Evolutionary conservation across 73 alveolate species (phyloP), one percentile per base, ranked within the genome.

Genomic region (Urostyla sp.): DNA sequence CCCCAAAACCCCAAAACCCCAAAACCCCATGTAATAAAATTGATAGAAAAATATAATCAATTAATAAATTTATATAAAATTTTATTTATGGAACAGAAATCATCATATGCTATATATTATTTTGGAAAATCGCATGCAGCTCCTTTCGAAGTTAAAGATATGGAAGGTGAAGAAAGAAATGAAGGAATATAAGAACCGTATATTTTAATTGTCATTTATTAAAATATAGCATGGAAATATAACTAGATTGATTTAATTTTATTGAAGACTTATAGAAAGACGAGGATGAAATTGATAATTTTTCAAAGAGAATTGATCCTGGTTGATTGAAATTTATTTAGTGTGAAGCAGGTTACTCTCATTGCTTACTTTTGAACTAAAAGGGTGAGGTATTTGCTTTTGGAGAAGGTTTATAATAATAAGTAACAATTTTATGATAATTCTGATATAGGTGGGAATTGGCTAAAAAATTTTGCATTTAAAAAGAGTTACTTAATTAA

Each of bases 341-440:
- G 23, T 48, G 16, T 3, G 67, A 75, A 59, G 74, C 78, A 2
- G 87, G 87, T 3, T 27, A 27, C 1, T 75, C 87, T 0, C 87
- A 75, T 57, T 36, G 80, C 2, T 27, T 75, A 38, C 53, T 75
- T 28, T 67, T 75, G 18, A 57, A 75, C 30, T 38, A 45, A 53
- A 37, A 20, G 74, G 87, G 87, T 10, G 77, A 75, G 21, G 79
- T 75, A 1, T 75, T 34, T 75, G 16, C 87, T 15, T 75, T 75
- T 75, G 87, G 87, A 7, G 87, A 75, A 58, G 79, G 87, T 0
- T 67, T 75, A 8, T 30, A 75, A 40, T 78, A 79, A 11, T 27
- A 75, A 58, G n/a, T n/a, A n/a, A n/a, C n/a, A n/a, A n/a, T n/a
- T n/a, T n/a, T n/a, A n/a, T n/a, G n/a, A n/a, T n/a, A n/a, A n/a